Conservation (phyloP, 2,329 filamentous ascomycete genomes). For the Phialemoniopsis sp. region DNA sequence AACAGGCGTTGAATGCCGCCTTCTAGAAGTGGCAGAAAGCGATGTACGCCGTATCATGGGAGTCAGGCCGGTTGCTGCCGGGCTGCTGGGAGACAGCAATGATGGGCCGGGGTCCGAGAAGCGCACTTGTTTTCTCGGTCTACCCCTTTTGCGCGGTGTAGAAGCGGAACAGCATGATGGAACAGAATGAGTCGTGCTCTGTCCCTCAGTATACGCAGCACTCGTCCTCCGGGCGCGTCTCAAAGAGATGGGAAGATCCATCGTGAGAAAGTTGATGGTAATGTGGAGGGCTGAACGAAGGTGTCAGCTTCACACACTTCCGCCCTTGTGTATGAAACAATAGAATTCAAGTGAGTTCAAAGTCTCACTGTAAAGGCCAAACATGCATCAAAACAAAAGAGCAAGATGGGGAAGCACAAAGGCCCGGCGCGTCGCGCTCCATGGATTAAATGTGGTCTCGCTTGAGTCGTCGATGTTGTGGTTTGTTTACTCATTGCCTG, state of each 20-base stretch:
- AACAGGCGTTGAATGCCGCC: conserved; percentile 41
- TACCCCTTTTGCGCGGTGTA: conserved; percentile 20
- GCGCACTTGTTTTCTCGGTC: conserved; percentile 45
- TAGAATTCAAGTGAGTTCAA: conserved; percentile 31
- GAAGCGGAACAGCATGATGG: conserved; percentile 7
- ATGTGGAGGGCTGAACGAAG: conserved; percentile 8
- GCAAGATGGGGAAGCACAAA: not conserved
- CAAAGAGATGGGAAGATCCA: not conserved
- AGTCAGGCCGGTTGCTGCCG: conserved; percentile 45
- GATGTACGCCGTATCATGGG: conserved; percentile 52
- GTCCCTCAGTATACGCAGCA: conserved; percentile 1
- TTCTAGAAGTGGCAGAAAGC: conserved; percentile 28
- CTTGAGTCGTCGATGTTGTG: conserved; percentile 8
- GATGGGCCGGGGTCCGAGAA: conserved; percentile 54
- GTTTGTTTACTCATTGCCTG: conserved; percentile 44
- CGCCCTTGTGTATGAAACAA: conserved; percentile 53
- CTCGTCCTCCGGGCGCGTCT: conserved; percentile 6
- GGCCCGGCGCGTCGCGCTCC: conserved; percentile 3
- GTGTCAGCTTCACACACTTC: conserved; percentile 30
- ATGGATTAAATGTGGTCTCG: conserved; percentile 3
- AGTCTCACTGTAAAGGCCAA: conserved; percentile 15
- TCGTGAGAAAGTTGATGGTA: not conserved
- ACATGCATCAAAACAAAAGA: not conserved
- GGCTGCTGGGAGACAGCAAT: conserved; percentile 11
- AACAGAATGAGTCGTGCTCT: not conserved